Base-by-base conservation (phyloP, 2,329 filamentous ascomycete species). In the Colletotrichum magnum region DNA sequence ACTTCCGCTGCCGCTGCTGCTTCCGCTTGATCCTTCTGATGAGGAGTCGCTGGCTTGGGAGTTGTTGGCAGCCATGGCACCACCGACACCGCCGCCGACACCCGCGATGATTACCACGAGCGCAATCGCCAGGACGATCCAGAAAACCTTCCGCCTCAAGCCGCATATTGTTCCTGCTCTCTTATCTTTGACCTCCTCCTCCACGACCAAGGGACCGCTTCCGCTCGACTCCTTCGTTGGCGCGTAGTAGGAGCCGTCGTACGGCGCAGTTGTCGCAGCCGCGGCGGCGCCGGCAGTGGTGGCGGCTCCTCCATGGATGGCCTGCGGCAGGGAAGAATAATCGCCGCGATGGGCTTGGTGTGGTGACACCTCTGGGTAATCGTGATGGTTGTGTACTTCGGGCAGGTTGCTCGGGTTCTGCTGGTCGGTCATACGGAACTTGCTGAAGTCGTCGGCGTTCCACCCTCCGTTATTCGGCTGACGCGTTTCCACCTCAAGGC, bases 1-100 rank as follows among this genome's bases (percentile, higher is more conserved):
- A 4, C 54, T 52, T 2, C 50, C 64, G 15, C 51, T 26, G 6
- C 45, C 32, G 26, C 36, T 41, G 3, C 58, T 41, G n/a, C 39
- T 24, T n/a, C 36, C 64, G 32, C 32, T 58, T 0, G 53, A 53
- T 41, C 54, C 48, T 39, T 26, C 48, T 9, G 54, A 54, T 1
- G 66, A 56, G n/a, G 52, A 24, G 41, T 66, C 54, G 16, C 28
- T 32, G 28, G 51, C 21, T n/a, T 68, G 64, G 7, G 66, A 59
- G 18, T 41, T 69, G 36, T 70, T 54, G 10, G 57, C 53, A 1
- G 69, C 54, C 26, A 62, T 18, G 9, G 60, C 48, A 7, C 28
- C 61, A 9, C 68, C 70, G 16, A 72, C 60, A 10, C 70, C 70
- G 36, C 59, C 64, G 13, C 70, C 70, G 6, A 71, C 64, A 2